These are phyloP conservation scores for Kandelia obovata DNA, from an alignment of 345 rosid species.

Conservation along the genomic window DNA sequence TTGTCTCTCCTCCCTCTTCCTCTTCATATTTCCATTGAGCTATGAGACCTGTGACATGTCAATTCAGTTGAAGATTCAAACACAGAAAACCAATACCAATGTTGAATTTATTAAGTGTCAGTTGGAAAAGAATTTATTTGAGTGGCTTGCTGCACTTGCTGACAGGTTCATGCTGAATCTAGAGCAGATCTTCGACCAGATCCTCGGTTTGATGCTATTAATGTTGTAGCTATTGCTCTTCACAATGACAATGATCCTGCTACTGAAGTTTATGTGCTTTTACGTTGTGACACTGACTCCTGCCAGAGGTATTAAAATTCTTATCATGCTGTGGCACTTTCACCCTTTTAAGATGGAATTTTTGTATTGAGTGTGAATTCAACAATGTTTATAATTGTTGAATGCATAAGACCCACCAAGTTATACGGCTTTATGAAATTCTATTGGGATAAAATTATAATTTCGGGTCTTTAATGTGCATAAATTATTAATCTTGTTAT, in stretches of 20 bases:
- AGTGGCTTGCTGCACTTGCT: conserved; percentile 16
- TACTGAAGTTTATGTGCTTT: conserved; percentile 50
- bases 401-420: not conserved
- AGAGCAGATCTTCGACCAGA: conserved; percentile 86
- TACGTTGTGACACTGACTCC: conserved; percentile 41
- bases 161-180: conserved; percentile 80
- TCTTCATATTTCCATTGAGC: not conserved
- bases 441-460: not conserved
- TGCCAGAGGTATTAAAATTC: conserved; percentile 44
- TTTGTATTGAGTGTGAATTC: not conserved
- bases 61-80: not conserved
- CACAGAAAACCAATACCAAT: not conserved
- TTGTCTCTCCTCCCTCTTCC: not conserved
- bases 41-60: not conserved
- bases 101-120: not conserved
- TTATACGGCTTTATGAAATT: not conserved
- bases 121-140: conserved; percentile 7
- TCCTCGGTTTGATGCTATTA: conserved; percentile 84
- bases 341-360: not conserved
- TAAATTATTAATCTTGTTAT: too few species aligned
- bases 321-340: not conserved
- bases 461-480: not conserved
- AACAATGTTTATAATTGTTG: not conserved
- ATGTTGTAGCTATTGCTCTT: conserved; percentile 59
- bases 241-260: conserved; percentile 55